A percentile compares a stretch with the other conserved stretches of the same genome.
These are phyloP conservation scores for Alternaria ventricosa DNA, from an alignment of 2,329 filamentous ascomycete species.

Conservation along the genomic window DNA sequence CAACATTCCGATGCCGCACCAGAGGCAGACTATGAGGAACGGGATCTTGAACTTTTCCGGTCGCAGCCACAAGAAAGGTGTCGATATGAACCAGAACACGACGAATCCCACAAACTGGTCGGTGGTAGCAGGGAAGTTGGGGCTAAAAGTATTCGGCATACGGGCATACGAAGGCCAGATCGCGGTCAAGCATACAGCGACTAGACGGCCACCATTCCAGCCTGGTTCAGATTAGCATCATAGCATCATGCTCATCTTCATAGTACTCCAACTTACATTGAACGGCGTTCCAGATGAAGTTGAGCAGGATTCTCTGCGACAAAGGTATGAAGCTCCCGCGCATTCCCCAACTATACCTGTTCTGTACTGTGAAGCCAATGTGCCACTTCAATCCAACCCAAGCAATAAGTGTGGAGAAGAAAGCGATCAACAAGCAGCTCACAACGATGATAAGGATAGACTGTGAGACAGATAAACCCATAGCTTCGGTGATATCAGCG, in stretches of 20 bases:
- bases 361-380: slow-evolving; percentile 59
- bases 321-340: slow-evolving; percentile 58
- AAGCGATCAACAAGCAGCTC: slow-evolving; percentile 51
- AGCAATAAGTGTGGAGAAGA: slow-evolving; percentile 55
- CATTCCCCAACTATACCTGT: slow-evolving; percentile 59
- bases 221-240: slow-evolving; percentile 17
- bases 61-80: slow-evolving; percentile 57
- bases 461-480: slow-evolving; percentile 57
- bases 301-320: slow-evolving; percentile 56
- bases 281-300: slow-evolving; percentile 60
- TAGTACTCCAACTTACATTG: slow-evolving; percentile 49
- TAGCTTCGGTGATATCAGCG: slow-evolving; percentile 34
- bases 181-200: slow-evolving; percentile 45
- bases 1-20: slow-evolving; percentile 56
- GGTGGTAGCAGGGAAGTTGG: slow-evolving; percentile 44
- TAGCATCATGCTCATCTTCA: too few species aligned
- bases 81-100: slow-evolving; percentile 44
- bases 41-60: slow-evolving; percentile 59
- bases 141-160: slow-evolving; percentile 44
- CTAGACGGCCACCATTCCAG: slow-evolving; percentile 45
- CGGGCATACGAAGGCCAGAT: slow-evolving; percentile 47
- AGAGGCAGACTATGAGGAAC: slow-evolving; percentile 54
- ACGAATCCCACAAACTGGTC: slow-evolving; percentile 47
- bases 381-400: slow-evolving; percentile 60
- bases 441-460: slow-evolving; percentile 58